Evolutionary conservation across 73 alveolate genomes (phyloP).

Genomic region (Breviolum minutum): DNA sequence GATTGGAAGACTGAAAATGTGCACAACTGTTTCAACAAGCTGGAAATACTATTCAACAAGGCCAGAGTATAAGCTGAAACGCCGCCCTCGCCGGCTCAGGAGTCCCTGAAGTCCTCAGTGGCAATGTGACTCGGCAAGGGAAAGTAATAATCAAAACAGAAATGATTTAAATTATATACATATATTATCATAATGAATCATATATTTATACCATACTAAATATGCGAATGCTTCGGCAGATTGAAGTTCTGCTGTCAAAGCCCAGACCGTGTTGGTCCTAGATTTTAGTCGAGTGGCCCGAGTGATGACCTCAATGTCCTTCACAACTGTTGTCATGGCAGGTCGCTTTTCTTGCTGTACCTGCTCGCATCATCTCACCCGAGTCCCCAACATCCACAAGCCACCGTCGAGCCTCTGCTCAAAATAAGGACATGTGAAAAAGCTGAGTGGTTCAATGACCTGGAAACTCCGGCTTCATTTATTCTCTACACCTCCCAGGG

Average conservation of each 20-base stretch:
- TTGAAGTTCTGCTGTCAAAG: too few relatives aligned
- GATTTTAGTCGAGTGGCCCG: constrained; percentile 3
- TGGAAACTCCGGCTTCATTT: neutral
- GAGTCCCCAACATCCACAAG: too few relatives aligned
- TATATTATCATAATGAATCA: too few relatives aligned
- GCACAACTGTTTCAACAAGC: too few relatives aligned
- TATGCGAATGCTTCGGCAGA: too few relatives aligned
- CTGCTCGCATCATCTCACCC: neutral
- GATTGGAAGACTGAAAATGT: too few relatives aligned
- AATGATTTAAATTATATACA: too few relatives aligned
- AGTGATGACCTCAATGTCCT: constrained; percentile 29
- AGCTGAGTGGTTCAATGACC: neutral
- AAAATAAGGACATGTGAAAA: neutral
- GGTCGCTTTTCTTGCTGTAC: constrained; percentile 39
- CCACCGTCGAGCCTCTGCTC: neutral
- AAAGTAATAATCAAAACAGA: too few relatives aligned
- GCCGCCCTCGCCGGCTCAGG: constrained; percentile 21
- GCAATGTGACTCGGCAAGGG: too few relatives aligned
- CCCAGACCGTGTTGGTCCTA: too few relatives aligned
- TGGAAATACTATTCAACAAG: too few relatives aligned
- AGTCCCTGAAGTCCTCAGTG: constrained; percentile 4
- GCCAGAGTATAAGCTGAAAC: neutral
- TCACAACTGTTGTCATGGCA: constrained; percentile 28
- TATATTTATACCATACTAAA: too few relatives aligned
- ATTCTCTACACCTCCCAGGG: neutral